Evolutionary conservation across 2,329 filamentous ascomycete species (phyloP), one percentile per base, ranked within the genome.

Genomic region (Coniosporium tulheliwenetii): DNA sequence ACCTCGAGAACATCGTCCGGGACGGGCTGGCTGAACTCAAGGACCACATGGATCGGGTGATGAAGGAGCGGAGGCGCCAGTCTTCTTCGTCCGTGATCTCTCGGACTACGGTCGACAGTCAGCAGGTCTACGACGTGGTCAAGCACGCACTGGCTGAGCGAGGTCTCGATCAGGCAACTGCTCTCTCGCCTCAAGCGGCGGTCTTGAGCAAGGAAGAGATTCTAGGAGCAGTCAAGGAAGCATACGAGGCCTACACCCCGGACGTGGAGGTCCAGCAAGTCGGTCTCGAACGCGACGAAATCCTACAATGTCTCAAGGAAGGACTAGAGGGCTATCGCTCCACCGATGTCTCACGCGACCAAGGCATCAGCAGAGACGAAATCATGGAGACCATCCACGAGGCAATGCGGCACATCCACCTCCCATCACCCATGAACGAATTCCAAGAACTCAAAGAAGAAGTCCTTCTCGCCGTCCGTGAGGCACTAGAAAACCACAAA

Each of bases 211-310:
- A 82, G 48, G 85, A 94, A 38, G 85, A 93, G 43, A 84, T 96
- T 31, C 73, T 96, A 2, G 73, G 82, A 26, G 86, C 87, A 2
- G 82, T 96, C 10, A 79, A 79, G 49, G 86, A 94, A 50, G 89
- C 87, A 1, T 93, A 86, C 77, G 89, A 95, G 55, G 84, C 79
- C 41, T 93, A 93, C 62, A 93, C 93, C 61, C 89, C 89, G 1
- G 85, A 95, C 51, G 85, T 94, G 39, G 81, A 93, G 50, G 71
- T 93, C 4, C 81, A 94, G 50, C 85, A 93, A 51, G 82, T 93
- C 46, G 89, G 87, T 2, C 67, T 96, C 1, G 89, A 94, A 57
- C 75, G 85, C 5, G 85, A 95, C 10, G 89, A 96, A 54, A 82
- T 96, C 38, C 67, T 96, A 10, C 77, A 81, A 33, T 93, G 86